These are phyloP conservation scores for Silene uniflora DNA, from an alignment of 148 eudicot genomes.

Conservation along the genomic window DNA sequence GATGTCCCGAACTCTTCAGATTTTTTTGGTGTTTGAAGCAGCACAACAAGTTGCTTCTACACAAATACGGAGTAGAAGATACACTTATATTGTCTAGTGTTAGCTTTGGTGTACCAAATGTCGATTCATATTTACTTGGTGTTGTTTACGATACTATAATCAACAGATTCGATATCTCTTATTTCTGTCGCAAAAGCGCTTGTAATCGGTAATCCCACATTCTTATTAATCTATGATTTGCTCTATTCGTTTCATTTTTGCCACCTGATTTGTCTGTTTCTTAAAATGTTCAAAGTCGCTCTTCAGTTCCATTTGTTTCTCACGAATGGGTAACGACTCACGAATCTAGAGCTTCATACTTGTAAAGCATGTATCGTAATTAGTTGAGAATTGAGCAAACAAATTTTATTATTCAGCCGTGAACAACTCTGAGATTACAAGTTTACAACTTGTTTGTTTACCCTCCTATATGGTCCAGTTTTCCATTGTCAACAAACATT, in stretches of 20 bases:
- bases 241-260: background rate
- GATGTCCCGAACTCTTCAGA: constrained; percentile 18
- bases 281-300: no score
- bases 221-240: background rate
- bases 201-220: background rate
- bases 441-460: no score
- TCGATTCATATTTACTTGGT: constrained; percentile 22
- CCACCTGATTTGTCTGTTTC: no score
- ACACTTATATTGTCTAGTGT: constrained; percentile 25
- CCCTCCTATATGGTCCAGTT: no score
- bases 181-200: background rate
- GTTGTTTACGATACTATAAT: constrained; percentile 2
- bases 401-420: no score
- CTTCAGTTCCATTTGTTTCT: no score
- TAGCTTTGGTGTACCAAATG: constrained; percentile 30
- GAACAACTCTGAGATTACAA: no score
- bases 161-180: background rate
- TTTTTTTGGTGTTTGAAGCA: constrained; percentile 10
- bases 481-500: no score
- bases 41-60: constrained; percentile 10
- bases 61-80: constrained; percentile 22
- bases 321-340: no score
- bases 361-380: no score
- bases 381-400: no score
- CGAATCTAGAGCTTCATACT: no score